Evolutionary conservation across 306 rosid genomes (phyloP).

Genomic region (Dryas octopetala): DNA sequence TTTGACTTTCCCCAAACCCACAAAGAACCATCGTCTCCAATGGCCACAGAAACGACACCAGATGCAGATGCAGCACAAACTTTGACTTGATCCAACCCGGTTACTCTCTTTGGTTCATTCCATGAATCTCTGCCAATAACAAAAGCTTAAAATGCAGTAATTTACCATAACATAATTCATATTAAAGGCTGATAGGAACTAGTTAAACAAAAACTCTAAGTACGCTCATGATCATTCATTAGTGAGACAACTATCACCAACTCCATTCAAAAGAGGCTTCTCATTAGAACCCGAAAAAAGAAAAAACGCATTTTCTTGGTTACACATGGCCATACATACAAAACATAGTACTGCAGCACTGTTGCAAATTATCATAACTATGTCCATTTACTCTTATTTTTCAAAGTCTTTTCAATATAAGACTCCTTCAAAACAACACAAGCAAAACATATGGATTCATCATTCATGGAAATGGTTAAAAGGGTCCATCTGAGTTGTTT

Average conservation of each 20-base stretch:
- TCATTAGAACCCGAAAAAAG: background rate
- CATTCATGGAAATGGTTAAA: background rate
- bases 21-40: conserved; percentile 82
- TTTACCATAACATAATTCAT: conserved; percentile 7
- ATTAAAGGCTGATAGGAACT: background rate
- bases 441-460: background rate
- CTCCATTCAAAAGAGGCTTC: background rate
- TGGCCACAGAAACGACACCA: conserved; percentile 73
- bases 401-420: background rate
- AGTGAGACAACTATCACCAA: background rate
- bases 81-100: conserved; percentile 55
- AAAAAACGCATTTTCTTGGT: background rate
- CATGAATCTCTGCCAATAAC: conserved; percentile 57
- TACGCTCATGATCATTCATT: background rate
- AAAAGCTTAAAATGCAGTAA: conserved; percentile 15
- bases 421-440: background rate
- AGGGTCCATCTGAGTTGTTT: background rate
- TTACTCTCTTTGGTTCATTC: conserved; percentile 65
- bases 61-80: conserved; percentile 76
- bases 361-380: background rate
- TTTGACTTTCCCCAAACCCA: conserved; percentile 93
- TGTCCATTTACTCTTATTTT: background rate
- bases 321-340: background rate
- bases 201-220: background rate
- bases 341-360: background rate